Base-by-base conservation (phyloP, 1,284 basidiomycete species). In the Ceratobasidium sp. region DNA sequence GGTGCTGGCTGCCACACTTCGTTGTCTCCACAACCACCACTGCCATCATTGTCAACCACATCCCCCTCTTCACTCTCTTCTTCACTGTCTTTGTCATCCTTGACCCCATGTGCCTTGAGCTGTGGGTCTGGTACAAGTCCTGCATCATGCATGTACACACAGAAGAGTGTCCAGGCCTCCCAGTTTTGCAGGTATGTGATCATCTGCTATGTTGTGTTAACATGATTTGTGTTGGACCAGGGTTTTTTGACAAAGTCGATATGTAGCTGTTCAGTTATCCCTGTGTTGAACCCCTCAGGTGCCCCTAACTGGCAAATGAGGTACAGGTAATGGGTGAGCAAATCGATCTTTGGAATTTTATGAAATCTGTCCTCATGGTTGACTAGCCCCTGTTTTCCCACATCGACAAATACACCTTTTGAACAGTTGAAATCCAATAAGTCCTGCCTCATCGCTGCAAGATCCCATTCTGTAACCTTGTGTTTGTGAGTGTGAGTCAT, bases 401-500 rank as follows among this genome's bases (percentile, higher is more conserved):
- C n/a, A 30, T 33, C 2, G n/a, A 54, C 6, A 25, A 54, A 53
- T 3, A 60, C 21, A 23, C 12, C 30, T 0, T 81, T 79, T n/a
- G 76, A 62, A 0, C 59, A 0, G 54, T 77, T 69, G 54, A 75
- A 77, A 5, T 61, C 49, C 0, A 51, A 16, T 14, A 77, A 58
- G 11, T 72, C 40, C 0, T 16, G 46, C 23, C 75, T 46, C 56
- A 77, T 61, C 0, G 61, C 14, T 3, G 66, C 51, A 1, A 78
- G 51, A 11, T 70, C 46, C 53, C 11, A 30, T 6, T 70, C 66
- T 7, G 28, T 8, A 6, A 71, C 1, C 18, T 59, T 25, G 23
- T 46, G 64, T 5, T n/a, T 36, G 30, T 73, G 75, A 0, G 59
- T 58, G 0, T 38, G 40, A 61, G 25, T 79, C 16, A 82, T 75